These are phyloP conservation scores for Starmerella davenportii DNA, from an alignment of 805 yeast species.

Conservation along the genomic window DNA sequence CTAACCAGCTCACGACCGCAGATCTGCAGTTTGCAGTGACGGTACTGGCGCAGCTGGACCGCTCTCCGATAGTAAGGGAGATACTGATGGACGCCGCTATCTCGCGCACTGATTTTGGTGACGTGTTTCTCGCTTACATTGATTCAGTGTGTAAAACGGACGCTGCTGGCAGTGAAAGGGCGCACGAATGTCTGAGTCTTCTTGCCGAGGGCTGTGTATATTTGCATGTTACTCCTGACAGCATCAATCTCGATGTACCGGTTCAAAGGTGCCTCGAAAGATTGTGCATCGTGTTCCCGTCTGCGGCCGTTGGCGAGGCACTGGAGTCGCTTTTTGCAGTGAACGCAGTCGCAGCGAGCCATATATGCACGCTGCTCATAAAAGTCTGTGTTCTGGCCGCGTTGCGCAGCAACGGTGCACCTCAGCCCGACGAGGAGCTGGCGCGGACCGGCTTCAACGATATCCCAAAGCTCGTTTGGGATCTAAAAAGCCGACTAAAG, in stretches of 20 bases:
- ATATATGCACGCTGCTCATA: not conserved
- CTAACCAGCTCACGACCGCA: not conserved
- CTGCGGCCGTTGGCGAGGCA: not conserved
- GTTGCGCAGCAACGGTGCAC: not conserved
- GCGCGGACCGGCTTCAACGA: not conserved
- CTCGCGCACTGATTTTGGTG: not conserved
- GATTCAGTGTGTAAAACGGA: not conserved
- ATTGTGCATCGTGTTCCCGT: not conserved
- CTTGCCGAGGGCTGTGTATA: not conserved
- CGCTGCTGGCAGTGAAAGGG: no score
- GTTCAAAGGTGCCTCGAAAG: not conserved
- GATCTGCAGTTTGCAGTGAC: constrained; percentile 12
- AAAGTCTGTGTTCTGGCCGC: not conserved
- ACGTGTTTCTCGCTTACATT: not conserved
- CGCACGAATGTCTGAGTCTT: not conserved
- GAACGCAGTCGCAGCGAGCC: not conserved
- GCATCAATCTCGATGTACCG: not conserved
- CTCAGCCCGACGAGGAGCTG: no score
- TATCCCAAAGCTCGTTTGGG: constrained; percentile 11
- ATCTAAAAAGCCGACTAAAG: constrained; percentile 8
- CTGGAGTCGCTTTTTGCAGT: not conserved
- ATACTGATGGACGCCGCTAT: not conserved
- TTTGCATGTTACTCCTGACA: not conserved
- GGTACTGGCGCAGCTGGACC: not conserved
- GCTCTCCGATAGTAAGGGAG: not conserved